Percentiles rank a stretch among this genome's conserved stretches.
Conservation (phyloP, 78 protist species). For the Pelomyxa schiedti region DNA sequence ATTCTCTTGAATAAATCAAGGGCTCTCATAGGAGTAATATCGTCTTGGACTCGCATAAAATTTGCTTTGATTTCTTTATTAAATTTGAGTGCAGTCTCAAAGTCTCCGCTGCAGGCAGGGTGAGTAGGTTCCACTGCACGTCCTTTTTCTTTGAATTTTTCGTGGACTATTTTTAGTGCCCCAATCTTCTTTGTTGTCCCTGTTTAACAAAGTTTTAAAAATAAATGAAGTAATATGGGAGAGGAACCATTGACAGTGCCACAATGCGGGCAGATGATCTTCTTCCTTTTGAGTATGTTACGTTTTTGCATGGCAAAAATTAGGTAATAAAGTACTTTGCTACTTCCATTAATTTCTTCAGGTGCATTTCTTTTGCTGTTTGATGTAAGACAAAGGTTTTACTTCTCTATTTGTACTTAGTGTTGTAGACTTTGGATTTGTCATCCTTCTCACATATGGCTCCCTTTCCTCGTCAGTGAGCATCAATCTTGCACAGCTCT, state of each 20-base stretch:
- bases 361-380: constrained; percentile 26
- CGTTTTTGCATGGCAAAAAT: neutral
- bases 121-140: constrained; percentile 3
- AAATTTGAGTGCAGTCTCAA: constrained; percentile 24
- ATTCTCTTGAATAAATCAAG: constrained; percentile 62
- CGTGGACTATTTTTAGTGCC: constrained; percentile 69
- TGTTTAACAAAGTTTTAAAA: neutral
- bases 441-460: neutral
- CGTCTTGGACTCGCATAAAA: constrained; percentile 69
- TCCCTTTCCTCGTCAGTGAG: neutral
- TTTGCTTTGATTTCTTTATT: constrained; percentile 36
- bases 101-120: neutral
- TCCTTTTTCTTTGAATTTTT: constrained; percentile 28
- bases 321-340: constrained; percentile 23
- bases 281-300: neutral
- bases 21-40: constrained; percentile 70
- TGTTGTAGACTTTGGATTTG: neutral
- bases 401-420: too few relatives aligned
- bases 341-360: neutral
- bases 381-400: constrained; percentile 31
- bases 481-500: constrained; percentile 59
- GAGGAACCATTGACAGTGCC: constrained; percentile 68
- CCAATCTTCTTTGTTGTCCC: constrained; percentile 72
- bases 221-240: neutral
- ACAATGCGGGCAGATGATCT: constrained; percentile 74